Percentiles rank a stretch among this genome's conserved stretches.
These are phyloP conservation scores for Oenanthe javanica DNA, from an alignment of 140 eudicot species.

Conservation along the genomic window DNA sequence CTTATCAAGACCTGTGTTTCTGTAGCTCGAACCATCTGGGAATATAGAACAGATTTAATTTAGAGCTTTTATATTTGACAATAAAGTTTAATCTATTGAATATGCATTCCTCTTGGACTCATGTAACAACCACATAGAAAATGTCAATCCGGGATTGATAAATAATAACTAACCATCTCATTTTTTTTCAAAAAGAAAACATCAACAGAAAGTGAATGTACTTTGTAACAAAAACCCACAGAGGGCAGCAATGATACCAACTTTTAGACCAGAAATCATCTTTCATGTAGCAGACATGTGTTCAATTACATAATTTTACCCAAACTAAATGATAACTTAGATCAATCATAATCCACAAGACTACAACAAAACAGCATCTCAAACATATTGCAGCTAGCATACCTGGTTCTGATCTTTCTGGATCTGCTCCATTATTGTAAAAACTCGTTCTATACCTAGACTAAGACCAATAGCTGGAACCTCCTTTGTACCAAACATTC, in stretches of 20 bases:
- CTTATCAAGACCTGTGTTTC: constrained; percentile 78
- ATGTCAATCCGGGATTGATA: neutral
- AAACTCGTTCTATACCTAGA: constrained; percentile 86
- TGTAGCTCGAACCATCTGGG: constrained; percentile 49
- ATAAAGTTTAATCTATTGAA: neutral
- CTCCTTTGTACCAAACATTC: constrained; percentile 69
- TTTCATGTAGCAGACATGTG: neutral
- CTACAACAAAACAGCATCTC: neutral
- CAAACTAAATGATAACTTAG: neutral
- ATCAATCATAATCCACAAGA: constrained; percentile 1
- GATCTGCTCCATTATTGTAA: constrained; percentile 78
- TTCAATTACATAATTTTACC: no score
- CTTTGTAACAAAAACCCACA: neutral
- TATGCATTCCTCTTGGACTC: neutral
- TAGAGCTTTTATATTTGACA: neutral
- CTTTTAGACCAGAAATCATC: neutral
- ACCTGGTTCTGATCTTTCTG: constrained; percentile 78
- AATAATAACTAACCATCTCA: neutral
- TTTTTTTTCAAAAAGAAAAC: neutral
- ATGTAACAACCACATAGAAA: neutral
- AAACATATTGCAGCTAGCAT: neutral
- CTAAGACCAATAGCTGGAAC: constrained; percentile 95
- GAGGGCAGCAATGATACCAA: neutral
- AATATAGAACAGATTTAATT: neutral
- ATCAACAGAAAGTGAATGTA: neutral